phyloP scores from a whole-genome alignment of 768 basidiomycete genomes.

The Hygrocybe coccinea region DNA sequence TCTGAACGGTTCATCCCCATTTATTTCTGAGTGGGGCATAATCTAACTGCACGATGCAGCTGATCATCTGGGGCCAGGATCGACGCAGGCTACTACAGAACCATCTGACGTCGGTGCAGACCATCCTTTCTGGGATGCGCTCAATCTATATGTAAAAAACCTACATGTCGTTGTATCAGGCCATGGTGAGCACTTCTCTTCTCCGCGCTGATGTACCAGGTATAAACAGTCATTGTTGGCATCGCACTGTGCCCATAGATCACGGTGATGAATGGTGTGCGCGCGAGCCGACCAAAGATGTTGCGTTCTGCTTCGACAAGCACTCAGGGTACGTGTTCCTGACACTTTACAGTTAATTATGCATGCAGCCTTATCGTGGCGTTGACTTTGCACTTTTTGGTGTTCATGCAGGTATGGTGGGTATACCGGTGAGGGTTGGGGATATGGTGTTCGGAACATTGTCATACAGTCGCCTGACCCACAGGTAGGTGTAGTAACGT shows the following conservation, averaged over 20 bases:
- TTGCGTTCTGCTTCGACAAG: slow-evolving; percentile 74
- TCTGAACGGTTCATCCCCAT: slow-evolving; percentile 34
- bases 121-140: slow-evolving; percentile 55
- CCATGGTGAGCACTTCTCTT: slow-evolving; percentile 42
- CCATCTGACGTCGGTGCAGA: slow-evolving; percentile 40
- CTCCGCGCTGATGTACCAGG: slow-evolving; percentile 22
- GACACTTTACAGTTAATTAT: too few species aligned
- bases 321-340: slow-evolving; percentile 59
- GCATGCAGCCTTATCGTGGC: too few species aligned
- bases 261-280: slow-evolving; percentile 81
- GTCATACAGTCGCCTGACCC: too few species aligned
- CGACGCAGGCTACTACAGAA: slow-evolving; percentile 50
- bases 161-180: slow-evolving; percentile 31
- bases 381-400: too few species aligned
- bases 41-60: slow-evolving; percentile 30
- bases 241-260: slow-evolving; percentile 36
- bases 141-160: slow-evolving; percentile 59
- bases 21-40: background rate
- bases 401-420: slow-evolving; percentile 76
- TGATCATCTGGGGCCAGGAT: slow-evolving; percentile 50
- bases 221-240: background rate
- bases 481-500: too few species aligned
- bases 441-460: slow-evolving; percentile 60
- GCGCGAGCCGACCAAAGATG: slow-evolving; percentile 54
- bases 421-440: slow-evolving; percentile 40